Conservation (phyloP, 371 early-diverging fungal species). For the Lichtheimia hyalospora region DNA sequence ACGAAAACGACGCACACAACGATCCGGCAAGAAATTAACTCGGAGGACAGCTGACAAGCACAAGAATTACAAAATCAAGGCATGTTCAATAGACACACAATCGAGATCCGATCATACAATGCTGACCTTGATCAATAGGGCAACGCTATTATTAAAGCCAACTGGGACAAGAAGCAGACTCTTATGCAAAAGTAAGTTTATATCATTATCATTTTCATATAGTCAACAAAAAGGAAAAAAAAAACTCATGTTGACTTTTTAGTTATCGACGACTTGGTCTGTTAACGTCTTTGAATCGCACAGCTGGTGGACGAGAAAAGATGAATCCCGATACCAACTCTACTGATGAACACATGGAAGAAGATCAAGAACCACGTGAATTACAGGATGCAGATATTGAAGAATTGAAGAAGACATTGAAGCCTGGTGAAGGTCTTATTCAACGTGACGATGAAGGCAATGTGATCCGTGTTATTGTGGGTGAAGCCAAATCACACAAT, state of each 20-base stretch:
- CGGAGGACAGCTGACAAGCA: slow-evolving; percentile 56
- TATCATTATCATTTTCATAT: slow-evolving; percentile 8
- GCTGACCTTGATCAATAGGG: slow-evolving; percentile 23
- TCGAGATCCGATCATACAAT: not conserved
- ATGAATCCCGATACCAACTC: slow-evolving; percentile 24
- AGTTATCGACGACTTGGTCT: slow-evolving; percentile 75
- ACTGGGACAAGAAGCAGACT: slow-evolving; percentile 79
- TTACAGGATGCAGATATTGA: slow-evolving; percentile 54
- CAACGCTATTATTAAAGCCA: slow-evolving; percentile 61
- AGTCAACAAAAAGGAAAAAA: not conserved
- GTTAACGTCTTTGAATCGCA: slow-evolving; percentile 75
- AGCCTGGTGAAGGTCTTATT: slow-evolving; percentile 74
- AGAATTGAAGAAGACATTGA: slow-evolving; percentile 44
- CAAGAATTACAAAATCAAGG: slow-evolving; percentile 53
- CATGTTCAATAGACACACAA: slow-evolving; percentile 4
- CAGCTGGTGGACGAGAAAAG: slow-evolving; percentile 62
- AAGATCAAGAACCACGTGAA: slow-evolving; percentile 45
- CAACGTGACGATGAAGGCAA: slow-evolving; percentile 87
- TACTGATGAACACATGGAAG: slow-evolving; percentile 26
- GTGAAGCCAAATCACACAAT: slow-evolving; percentile 52
- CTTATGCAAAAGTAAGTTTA: slow-evolving; percentile 70
- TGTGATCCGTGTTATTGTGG: slow-evolving; percentile 70
- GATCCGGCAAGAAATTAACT: slow-evolving; percentile 41
- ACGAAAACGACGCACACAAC: slow-evolving; percentile 36
- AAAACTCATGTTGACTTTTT: not conserved